phyloP scores from a whole-genome alignment of 2,329 filamentous ascomycete genomes.

The Trichoderma sp. region DNA sequence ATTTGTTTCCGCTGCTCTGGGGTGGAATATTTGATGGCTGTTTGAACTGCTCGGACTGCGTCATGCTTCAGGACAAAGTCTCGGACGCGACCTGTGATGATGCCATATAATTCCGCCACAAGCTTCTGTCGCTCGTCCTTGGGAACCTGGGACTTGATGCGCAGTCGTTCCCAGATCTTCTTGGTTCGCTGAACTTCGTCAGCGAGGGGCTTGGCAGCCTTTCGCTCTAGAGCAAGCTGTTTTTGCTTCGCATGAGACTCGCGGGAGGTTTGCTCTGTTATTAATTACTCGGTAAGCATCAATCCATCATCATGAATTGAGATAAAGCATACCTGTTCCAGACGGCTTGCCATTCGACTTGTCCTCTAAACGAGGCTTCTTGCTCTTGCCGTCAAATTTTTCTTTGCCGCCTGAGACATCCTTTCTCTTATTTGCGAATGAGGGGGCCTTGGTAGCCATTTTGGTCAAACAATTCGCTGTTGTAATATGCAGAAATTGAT shows the following conservation, averaged over 20 bases:
- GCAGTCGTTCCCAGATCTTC: slow-evolving; percentile 94
- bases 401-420: slow-evolving; percentile 50
- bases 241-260: slow-evolving; percentile 96
- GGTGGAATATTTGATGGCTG: slow-evolving; percentile 93
- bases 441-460: slow-evolving; percentile 56
- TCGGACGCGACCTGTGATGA: slow-evolving; percentile 87
- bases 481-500: slow-evolving; percentile 15
- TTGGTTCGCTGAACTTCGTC: slow-evolving; percentile 88
- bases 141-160: slow-evolving; percentile 90
- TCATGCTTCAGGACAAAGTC: slow-evolving; percentile 99
- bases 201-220: slow-evolving; percentile 88
- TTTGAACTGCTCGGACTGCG: slow-evolving; percentile 94
- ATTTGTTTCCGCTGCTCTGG: slow-evolving; percentile 84
- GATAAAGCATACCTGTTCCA: slow-evolving; percentile 46
- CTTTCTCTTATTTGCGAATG: slow-evolving; percentile 62
- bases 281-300: slow-evolving; percentile 7
- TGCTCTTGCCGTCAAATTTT: slow-evolving; percentile 47
- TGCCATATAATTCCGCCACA: slow-evolving; percentile 85
- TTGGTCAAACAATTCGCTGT: slow-evolving; percentile 30
- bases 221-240: slow-evolving; percentile 82
- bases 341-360: slow-evolving; percentile 40
- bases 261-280: slow-evolving; percentile 62
- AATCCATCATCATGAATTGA: slow-evolving; percentile 11
- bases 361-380: slow-evolving; percentile 54
- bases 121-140: slow-evolving; percentile 85